Conservation (phyloP, 805 yeast genomes). For the Pichia cephalocereana region DNA sequence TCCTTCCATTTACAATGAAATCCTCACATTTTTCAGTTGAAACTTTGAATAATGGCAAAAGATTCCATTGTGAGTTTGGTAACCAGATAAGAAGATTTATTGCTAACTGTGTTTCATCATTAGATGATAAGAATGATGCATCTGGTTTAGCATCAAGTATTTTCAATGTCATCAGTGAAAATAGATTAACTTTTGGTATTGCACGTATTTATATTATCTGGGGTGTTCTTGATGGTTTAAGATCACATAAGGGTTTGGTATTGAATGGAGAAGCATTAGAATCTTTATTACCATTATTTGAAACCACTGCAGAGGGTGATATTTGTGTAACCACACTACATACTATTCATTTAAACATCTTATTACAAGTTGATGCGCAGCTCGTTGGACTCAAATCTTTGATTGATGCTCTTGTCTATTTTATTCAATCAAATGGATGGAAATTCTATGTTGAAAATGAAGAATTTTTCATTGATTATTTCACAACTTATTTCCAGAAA, state of each 20-base stretch:
- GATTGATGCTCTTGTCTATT: slow-evolving; percentile 30
- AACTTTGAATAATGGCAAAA: slow-evolving; percentile 23
- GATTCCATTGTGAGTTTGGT: slow-evolving; percentile 48
- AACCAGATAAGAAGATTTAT: slow-evolving; percentile 39
- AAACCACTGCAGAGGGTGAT: slow-evolving; percentile 26
- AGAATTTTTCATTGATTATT: slow-evolving; percentile 32
- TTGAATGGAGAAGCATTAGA: slow-evolving; percentile 23
- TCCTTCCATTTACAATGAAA: slow-evolving; percentile 52
- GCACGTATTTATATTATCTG: slow-evolving; percentile 51
- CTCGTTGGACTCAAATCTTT: slow-evolving; percentile 20
- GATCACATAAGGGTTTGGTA: slow-evolving; percentile 5
- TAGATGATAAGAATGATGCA: slow-evolving; percentile 14
- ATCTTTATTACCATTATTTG: slow-evolving; percentile 28
- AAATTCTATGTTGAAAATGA: slow-evolving; percentile 25
- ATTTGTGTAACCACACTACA: slow-evolving; percentile 44
- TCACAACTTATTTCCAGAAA: slow-evolving; percentile 13
- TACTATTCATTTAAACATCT: slow-evolving; percentile 38
- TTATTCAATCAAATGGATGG: slow-evolving; percentile 29
- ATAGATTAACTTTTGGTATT: slow-evolving; percentile 55
- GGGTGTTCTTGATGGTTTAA: slow-evolving; percentile 51
- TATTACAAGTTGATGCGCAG: slow-evolving; percentile 31
- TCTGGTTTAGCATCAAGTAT: slow-evolving; percentile 20
- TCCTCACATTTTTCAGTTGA: slow-evolving; percentile 50
- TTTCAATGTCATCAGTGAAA: slow-evolving; percentile 37
- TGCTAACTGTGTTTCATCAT: slow-evolving; percentile 25